Conservation (phyloP, 208 protist species). For the Wallacemonas collosoma region DNA sequence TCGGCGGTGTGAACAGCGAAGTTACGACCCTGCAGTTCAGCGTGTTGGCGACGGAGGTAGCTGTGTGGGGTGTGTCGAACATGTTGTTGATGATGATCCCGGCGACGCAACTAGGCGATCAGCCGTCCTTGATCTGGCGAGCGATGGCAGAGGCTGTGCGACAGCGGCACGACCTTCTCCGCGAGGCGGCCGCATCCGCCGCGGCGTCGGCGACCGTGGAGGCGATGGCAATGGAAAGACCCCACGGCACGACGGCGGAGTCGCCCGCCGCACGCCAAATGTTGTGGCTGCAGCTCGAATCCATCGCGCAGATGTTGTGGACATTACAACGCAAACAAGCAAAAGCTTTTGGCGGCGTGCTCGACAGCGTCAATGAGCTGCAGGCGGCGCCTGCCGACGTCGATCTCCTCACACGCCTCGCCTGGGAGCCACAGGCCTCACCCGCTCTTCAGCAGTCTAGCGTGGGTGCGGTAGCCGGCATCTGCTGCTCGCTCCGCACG, state of each 20-base stretch:
- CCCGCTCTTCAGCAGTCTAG: conserved; percentile 52
- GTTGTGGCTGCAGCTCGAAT: conserved; percentile 72
- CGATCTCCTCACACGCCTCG: conserved; percentile 60
- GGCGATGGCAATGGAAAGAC: neutral
- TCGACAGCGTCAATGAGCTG: conserved; percentile 39
- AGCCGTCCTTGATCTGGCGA: conserved; percentile 51
- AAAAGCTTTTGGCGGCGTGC: conserved; percentile 20
- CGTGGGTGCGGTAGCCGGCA: conserved; percentile 45
- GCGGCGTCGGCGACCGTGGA: neutral
- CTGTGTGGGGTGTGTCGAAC: conserved; percentile 67
- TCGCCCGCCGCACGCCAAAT: conserved; percentile 53
- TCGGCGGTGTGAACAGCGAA: conserved; percentile 35
- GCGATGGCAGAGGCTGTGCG: conserved; percentile 49
- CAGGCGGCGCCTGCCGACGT: conserved; percentile 47
- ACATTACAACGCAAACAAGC: conserved; percentile 78
- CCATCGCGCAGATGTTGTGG: conserved; percentile 73
- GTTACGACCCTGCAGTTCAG: conserved; percentile 65
- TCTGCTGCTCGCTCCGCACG: conserved; percentile 44
- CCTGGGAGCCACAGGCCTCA: conserved; percentile 54
- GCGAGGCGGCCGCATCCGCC: conserved; percentile 20
- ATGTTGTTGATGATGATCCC: conserved; percentile 77
- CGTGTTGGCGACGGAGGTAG: conserved; percentile 66
- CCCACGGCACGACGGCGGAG: conserved; percentile 22
- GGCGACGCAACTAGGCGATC: conserved; percentile 47
- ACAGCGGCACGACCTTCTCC: conserved; percentile 41